Base-by-base conservation (phyloP, 164 flowering plant species). In the Taxillus chinensis region DNA sequence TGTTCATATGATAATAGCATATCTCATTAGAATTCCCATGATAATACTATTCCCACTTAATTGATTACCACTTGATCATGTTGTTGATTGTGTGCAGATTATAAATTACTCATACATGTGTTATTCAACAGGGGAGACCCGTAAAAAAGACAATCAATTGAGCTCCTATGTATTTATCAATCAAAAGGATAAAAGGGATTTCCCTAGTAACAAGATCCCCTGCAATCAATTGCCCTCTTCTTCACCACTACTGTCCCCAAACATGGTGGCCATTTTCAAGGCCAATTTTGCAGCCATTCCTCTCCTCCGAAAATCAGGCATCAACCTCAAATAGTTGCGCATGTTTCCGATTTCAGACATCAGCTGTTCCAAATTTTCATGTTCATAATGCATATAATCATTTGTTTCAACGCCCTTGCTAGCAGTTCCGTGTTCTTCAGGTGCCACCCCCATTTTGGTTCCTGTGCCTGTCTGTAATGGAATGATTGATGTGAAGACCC, bases 401-500 rank as follows among this genome's bases (percentile, higher is more conserved):
- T 78, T 78, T 51, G 53, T 16, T 52, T 74, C 77, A 11, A 58
- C 50, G 2, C 42, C 64, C 55, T 62, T 55, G 10, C 63, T 27
- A 15, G 54, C 75, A 58, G 73, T 12, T 50, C 60, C 79, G 40
- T 59, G 51, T 5, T 49, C 61, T 55, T 62, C 54, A 0, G 66
- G 17, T 45, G 3, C 60, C 56, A 8, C 75, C 46, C 54, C 72
- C 8, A n/a, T 56, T n/a, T 57, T 70, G 58, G 11, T 55, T 8
- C 13, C 51, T 48, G 9, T 48, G 13, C 11, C 11, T 53, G 7
- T 74, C 41, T 45, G 68, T 51, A 51, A 62, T 14, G 66, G 62
- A 52, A 72, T 38, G 27, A 56, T 7, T 14, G 85, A 65, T 58
- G 78, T 57, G 87, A 74, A 7, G 79, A 27, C 27, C 27, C 27